Conservation (phyloP, 768 basidiomycete species). For the Symmetrospora coprosmae region DNA sequence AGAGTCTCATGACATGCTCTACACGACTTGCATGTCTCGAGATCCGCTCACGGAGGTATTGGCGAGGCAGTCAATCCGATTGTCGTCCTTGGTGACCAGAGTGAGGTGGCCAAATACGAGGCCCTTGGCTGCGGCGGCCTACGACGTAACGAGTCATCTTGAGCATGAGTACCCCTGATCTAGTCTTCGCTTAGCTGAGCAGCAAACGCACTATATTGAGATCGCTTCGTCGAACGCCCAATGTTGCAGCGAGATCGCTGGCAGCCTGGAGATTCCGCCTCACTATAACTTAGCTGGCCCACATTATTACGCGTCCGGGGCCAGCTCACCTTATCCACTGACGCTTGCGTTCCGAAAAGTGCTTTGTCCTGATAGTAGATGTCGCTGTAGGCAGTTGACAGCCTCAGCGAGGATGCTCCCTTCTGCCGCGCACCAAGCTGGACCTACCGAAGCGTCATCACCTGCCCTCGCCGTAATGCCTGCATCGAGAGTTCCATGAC, state of each 20-base stretch:
- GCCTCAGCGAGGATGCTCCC: too few relatives aligned
- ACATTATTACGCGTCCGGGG: background rate
- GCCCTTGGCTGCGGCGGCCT: slow-evolving; percentile 84
- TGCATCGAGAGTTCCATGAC: background rate
- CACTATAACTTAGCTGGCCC: background rate
- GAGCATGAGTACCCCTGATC: background rate
- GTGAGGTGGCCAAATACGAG: slow-evolving; percentile 58
- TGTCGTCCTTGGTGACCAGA: slow-evolving; percentile 37
- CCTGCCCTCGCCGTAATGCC: background rate
- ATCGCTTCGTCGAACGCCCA: slow-evolving; percentile 56
- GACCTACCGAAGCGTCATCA: background rate
- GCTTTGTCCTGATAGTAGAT: slow-evolving; percentile 11
- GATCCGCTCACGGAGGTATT: background rate
- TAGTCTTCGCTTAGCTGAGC: too few relatives aligned
- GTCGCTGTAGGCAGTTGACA: background rate
- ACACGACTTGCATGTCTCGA: background rate
- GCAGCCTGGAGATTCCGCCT: slow-evolving; percentile 48
- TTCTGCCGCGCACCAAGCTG: too few relatives aligned
- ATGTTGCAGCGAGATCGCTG: slow-evolving; percentile 76
- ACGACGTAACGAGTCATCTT: background rate
- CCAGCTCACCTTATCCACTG: background rate
- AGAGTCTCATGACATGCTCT: background rate
- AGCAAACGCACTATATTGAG: slow-evolving; percentile 55
- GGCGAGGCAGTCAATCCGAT: background rate
- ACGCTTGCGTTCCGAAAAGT: background rate